Conservation (phyloP, 2,329 filamentous ascomycete genomes). For the Neobulgaria alba region DNA sequence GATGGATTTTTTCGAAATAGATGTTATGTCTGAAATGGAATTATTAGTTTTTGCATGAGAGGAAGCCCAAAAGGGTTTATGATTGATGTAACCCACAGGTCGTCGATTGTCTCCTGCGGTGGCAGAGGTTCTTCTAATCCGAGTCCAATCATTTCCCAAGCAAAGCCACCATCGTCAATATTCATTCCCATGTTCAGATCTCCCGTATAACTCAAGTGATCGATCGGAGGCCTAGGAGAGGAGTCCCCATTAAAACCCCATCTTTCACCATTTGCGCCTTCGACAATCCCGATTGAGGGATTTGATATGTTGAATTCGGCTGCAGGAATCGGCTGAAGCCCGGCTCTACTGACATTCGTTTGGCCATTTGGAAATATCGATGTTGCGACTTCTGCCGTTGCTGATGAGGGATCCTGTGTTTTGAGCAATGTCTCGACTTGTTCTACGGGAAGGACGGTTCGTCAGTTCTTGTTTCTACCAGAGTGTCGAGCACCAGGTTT, state of each 20-base stretch:
- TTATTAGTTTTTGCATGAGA: slow-evolving; percentile 16
- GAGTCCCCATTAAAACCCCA: slow-evolving; percentile 49
- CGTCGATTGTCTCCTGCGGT: slow-evolving; percentile 63
- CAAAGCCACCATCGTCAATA: slow-evolving; percentile 49
- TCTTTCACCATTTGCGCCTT: slow-evolving; percentile 41
- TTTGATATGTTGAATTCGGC: slow-evolving; percentile 37
- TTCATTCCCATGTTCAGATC: slow-evolving; percentile 39
- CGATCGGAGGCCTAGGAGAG: slow-evolving; percentile 35
- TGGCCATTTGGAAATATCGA: slow-evolving; percentile 15
- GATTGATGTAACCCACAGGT: slow-evolving; percentile 47
- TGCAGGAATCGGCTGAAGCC: slow-evolving; percentile 12
- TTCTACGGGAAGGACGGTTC: slow-evolving; percentile 40
- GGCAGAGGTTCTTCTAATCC: slow-evolving; percentile 63
- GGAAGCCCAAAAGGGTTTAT: background rate
- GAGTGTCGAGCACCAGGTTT: no score
- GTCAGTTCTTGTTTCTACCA: slow-evolving; percentile 43
- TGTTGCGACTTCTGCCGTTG: slow-evolving; percentile 12
- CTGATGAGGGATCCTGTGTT: slow-evolving; percentile 52
- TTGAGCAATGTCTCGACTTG: slow-evolving; percentile 90
- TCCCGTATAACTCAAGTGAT: slow-evolving; percentile 50
- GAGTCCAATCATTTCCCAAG: slow-evolving; percentile 73
- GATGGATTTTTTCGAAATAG: slow-evolving; percentile 86
- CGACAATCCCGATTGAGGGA: slow-evolving; percentile 36
- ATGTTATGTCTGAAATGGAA: slow-evolving; percentile 32
- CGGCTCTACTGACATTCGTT: slow-evolving; percentile 16